A percentile compares a stretch with the other conserved stretches of the same genome.
Conservation (phyloP, 2,329 filamentous ascomycete species). For the Anisogramma anomala region DNA sequence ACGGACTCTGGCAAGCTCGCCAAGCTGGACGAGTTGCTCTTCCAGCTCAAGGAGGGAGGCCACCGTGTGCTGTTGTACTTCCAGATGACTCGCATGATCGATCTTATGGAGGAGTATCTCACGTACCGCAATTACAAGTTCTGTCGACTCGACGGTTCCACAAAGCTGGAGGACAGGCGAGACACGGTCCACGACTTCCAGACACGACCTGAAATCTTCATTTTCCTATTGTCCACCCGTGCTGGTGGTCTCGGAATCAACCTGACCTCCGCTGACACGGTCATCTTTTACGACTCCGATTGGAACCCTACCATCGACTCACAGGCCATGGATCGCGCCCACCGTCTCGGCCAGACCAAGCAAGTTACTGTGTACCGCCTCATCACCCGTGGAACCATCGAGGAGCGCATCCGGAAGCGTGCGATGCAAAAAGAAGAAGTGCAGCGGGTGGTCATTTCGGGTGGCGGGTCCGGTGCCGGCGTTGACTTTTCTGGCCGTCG, state of each 20-base stretch:
- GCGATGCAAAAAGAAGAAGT: slow-evolving; percentile 98
- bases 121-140: slow-evolving; percentile 99
- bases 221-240: slow-evolving; percentile 91
- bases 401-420: slow-evolving; percentile 94
- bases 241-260: slow-evolving; percentile 98
- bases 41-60: slow-evolving; percentile 79
- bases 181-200: slow-evolving; percentile 98
- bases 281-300: slow-evolving; percentile 99
- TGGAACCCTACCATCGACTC: slow-evolving; percentile 99
- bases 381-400: slow-evolving; percentile 92
- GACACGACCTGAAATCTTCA: slow-evolving; percentile 84
- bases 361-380: slow-evolving; percentile 97
- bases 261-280: slow-evolving; percentile 87
- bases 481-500: slow-evolving; percentile 94
- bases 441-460: slow-evolving; percentile 90
- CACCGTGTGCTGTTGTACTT: slow-evolving; percentile 96
- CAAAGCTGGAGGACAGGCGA: slow-evolving; percentile 90
- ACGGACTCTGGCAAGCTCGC: slow-evolving; percentile 95
- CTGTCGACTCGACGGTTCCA: slow-evolving; percentile 89
- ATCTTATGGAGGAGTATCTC: slow-evolving; percentile 96
- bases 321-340: slow-evolving; percentile 96
- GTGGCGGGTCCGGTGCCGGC: slow-evolving; percentile 66
- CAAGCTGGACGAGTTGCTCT: slow-evolving; percentile 75
- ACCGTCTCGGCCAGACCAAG: slow-evolving; percentile 88
- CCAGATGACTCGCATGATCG: slow-evolving; percentile 99